phyloP scores from a whole-genome alignment of 2,329 filamentous ascomycete genomes.

The Pseudogymnoascus sp. region DNA sequence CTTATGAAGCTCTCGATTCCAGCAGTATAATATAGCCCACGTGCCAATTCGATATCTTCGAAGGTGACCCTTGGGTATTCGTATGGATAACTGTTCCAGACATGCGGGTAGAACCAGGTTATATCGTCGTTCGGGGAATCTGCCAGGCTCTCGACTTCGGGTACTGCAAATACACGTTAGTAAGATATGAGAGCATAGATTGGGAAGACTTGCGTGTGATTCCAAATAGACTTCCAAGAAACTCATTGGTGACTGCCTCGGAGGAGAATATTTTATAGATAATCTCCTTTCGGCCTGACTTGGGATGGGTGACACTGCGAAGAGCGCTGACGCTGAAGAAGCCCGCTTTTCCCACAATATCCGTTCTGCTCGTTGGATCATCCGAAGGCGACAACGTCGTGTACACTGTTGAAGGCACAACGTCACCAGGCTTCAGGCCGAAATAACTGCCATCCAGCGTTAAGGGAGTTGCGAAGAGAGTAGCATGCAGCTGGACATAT shows the following conservation, averaged over 20 bases:
- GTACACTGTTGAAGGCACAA: conserved; percentile 67
- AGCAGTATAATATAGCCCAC: conserved; percentile 62
- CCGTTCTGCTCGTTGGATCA: conserved; percentile 33
- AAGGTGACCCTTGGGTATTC: conserved; percentile 81
- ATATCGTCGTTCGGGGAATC: conserved; percentile 36
- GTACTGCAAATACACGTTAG: conserved; percentile 14
- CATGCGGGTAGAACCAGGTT: conserved; percentile 69
- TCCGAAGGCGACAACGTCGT: conserved; percentile 59
- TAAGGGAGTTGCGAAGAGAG: conserved; percentile 73
- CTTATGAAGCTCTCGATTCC: conserved; percentile 91
- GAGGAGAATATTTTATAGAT: conserved; percentile 62
- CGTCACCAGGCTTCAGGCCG: conserved; percentile 48
- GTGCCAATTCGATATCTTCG: conserved; percentile 65
- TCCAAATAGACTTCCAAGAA: conserved; percentile 47
- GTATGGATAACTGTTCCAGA: conserved; percentile 81
- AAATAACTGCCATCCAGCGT: conserved; percentile 69
- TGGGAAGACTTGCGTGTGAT: conserved; percentile 18
- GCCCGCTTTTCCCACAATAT: conserved; percentile 62
- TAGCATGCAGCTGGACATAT: conserved; percentile 82
- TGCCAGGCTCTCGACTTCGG: conserved; percentile 18
- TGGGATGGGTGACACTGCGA: conserved; percentile 54
- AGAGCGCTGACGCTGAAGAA: conserved; percentile 86
- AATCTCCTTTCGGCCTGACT: conserved; percentile 45
- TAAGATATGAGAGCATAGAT: conserved; percentile 10
- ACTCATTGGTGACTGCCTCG: conserved; percentile 42